Conservation (phyloP, 2,329 filamentous ascomycete genomes). For the Cytospora piceicola region DNA sequence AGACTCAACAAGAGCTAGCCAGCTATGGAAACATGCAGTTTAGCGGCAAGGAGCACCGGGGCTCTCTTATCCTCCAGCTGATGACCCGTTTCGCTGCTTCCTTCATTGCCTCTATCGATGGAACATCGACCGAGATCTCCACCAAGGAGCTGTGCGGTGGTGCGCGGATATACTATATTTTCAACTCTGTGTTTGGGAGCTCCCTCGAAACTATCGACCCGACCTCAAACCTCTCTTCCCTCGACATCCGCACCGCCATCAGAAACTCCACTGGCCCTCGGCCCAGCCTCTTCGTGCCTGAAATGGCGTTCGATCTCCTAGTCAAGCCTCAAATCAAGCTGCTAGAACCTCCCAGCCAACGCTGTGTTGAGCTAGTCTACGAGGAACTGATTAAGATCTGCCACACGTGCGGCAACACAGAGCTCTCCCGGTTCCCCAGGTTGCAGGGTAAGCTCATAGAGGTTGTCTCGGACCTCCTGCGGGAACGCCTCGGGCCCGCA, state of each 20-base stretch:
- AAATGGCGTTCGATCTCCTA: constrained; percentile 94
- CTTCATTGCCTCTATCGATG: constrained; percentile 98
- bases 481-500: constrained; percentile 87
- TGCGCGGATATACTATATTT: constrained; percentile 97
- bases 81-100: constrained; percentile 99
- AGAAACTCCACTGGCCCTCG: constrained; percentile 96
- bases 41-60: constrained; percentile 93
- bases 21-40: constrained; percentile 99
- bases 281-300: constrained; percentile 94
- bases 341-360: constrained; percentile 89
- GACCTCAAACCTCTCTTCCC: constrained; percentile 89
- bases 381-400: constrained; percentile 99
- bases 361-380: constrained; percentile 97
- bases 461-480: constrained; percentile 92
- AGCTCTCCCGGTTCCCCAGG: constrained; percentile 88
- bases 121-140: constrained; percentile 97
- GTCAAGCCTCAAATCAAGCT: constrained; percentile 99
- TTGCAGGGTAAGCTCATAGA: constrained; percentile 97
- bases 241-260: constrained; percentile 96
- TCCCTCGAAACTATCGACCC: constrained; percentile 95
- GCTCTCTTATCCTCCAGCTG: constrained; percentile 90
- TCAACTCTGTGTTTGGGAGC: constrained; percentile 98
- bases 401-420: constrained; percentile 95
- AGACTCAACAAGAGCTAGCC: constrained; percentile 96
- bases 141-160: constrained; percentile 97